Evolutionary conservation across 78 protist species (phyloP).

Genomic region (Dictyostelium citrinum): DNA sequence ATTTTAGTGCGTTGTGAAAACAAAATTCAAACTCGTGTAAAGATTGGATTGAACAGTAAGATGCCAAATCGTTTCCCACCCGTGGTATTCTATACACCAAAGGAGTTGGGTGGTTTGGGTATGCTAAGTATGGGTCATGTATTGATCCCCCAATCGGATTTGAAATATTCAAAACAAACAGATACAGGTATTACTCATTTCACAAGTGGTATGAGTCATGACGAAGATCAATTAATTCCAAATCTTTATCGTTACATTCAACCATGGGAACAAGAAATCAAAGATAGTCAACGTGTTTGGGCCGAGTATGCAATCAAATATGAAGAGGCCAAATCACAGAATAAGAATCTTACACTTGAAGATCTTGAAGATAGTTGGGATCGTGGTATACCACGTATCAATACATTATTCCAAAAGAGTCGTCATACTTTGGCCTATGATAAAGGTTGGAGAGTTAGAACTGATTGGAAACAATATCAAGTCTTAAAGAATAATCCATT

Average conservation of each 20-base stretch:
- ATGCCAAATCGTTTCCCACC: conserved; percentile 99
- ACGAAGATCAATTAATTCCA: conserved; percentile 98
- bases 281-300: conserved; percentile 99
- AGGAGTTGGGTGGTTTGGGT: conserved; percentile 99
- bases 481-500: conserved; percentile 94
- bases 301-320: conserved; percentile 98
- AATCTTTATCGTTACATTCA: conserved; percentile 98
- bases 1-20: conserved; percentile 99
- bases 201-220: conserved; percentile 98
- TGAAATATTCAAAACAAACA: conserved; percentile 96
- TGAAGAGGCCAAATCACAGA: conserved; percentile 97
- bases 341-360: conserved; percentile 98
- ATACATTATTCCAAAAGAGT: conserved; percentile 98
- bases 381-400: conserved; percentile 99
- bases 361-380: conserved; percentile 99
- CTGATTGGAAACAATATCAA: conserved; percentile 98
- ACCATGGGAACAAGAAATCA: conserved; percentile 99
- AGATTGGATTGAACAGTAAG: conserved; percentile 99
- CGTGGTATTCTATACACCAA: conserved; percentile 99
- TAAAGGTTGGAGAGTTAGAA: conserved; percentile 99
- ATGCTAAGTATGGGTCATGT: conserved; percentile 99
- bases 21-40: conserved; percentile 99
- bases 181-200: conserved; percentile 98
- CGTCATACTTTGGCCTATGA: conserved; percentile 98
- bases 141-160: conserved; percentile 99